Evolutionary conservation across 495 filamentous ascomycete genomes (phyloP), one percentile per base, ranked within the genome.

Genomic region (Hyaloscypha bicolor): DNA sequence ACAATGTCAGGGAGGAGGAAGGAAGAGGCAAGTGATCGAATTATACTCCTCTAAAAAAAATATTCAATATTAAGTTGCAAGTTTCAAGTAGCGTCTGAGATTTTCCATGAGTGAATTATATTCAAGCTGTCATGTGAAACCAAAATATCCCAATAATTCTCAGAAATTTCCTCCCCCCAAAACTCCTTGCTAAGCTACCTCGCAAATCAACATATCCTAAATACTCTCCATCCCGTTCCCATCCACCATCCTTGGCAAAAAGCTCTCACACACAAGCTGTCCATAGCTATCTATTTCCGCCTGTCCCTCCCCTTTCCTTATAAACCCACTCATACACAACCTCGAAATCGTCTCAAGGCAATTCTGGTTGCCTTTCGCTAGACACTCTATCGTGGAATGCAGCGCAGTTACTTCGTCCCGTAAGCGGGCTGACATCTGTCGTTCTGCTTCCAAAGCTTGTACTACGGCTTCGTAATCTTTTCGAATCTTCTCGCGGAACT

Each of bases 1-100:
- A 62, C 16, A 62, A 48, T 37, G 42, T 48, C 14, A 22, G 60
- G 21, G 35, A 30, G 22, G 37, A 62, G 53, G 53, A 31, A n/a
- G 14, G 42, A 48, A 11, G 42, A 48, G 35, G 35, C 6, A 37
- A 37, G 12, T 37, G 3, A 37, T 25, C 25, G 25, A 25, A 25
- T 25, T 25, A 25, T 25, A 2, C 25, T 25, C 25, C 25, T 25
- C 25, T 2, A 25, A 25, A 25, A 25, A 25, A n/a, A n/a, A n/a
- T n/a, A n/a, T n/a, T n/a, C n/a, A n/a, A 1, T 25, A 25, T 25
- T 25, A 25, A 25, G 25, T 25, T 25, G 25, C 25, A 25, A 25
- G 25, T 25, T 25, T 25, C 25, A 25, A 25, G 25, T 37, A 37
- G 1, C 6, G 3, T 37, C 9, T 37, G 33, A 4, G 33, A 9